phyloP scores from a whole-genome alignment of 768 basidiomycete genomes.

The Lentinus brumalis region DNA sequence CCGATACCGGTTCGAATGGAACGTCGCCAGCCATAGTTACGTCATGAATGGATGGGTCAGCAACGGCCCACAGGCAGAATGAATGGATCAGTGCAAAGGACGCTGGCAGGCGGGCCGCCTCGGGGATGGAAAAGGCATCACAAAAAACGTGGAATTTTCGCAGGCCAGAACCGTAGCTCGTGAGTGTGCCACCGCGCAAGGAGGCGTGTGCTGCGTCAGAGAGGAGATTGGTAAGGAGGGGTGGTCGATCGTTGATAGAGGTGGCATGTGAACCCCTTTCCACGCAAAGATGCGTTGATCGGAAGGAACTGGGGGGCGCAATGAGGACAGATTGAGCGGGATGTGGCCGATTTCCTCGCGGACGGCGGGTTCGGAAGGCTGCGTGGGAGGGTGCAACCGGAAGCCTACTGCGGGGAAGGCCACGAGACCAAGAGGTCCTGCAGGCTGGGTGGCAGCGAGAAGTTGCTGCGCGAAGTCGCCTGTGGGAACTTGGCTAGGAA shows the following conservation, averaged over 20 bases:
- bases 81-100: slow-evolving; percentile 34
- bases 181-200: slow-evolving; percentile 22
- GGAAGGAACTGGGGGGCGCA: too few species aligned
- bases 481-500: slow-evolving; percentile 22
- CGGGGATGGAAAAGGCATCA: slow-evolving; percentile 35
- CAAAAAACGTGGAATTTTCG: slow-evolving; percentile 35
- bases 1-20: slow-evolving; percentile 36
- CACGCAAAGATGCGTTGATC: slow-evolving; percentile 26
- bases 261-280: slow-evolving; percentile 36
- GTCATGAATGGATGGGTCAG: slow-evolving; percentile 17
- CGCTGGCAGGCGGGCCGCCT: slow-evolving; percentile 29
- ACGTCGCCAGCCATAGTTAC: slow-evolving; percentile 7
- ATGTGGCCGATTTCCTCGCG: slow-evolving; percentile 13
- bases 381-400: neutral
- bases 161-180: slow-evolving; percentile 27
- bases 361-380: neutral
- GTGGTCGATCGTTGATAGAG: slow-evolving; percentile 22
- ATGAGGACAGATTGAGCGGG: slow-evolving; percentile 26
- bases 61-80: slow-evolving; percentile 38
- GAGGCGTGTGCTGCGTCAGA: slow-evolving; percentile 23
- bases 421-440: too few species aligned
- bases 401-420: neutral
- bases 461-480: neutral
- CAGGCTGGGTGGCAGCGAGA: neutral
- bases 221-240: slow-evolving; percentile 23